A percentile compares a stretch with the other conserved stretches of the same genome.
These are phyloP conservation scores for Pseudomonodictys pantanalensis DNA, from an alignment of 495 filamentous ascomycete species.

Conservation along the genomic window DNA sequence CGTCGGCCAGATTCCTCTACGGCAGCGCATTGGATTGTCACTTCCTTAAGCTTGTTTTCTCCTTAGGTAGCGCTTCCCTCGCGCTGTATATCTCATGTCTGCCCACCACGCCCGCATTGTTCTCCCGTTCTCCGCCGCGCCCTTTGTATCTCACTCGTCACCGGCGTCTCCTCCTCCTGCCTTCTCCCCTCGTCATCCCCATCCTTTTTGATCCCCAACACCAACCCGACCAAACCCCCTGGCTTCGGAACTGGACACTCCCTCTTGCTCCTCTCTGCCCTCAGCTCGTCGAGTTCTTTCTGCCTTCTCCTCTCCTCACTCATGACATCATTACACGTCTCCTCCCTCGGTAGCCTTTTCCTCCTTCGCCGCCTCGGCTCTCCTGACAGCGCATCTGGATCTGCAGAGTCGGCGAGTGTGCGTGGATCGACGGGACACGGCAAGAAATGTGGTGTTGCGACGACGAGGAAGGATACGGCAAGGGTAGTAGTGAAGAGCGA, in stretches of 20 bases:
- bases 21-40: too few species aligned
- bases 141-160: neutral
- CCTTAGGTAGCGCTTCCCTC: too few species aligned
- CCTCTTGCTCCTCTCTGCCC: conserved; percentile 17
- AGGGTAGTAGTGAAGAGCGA: conserved; percentile 95
- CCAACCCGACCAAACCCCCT: conserved; percentile 65
- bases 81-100: too few species aligned
- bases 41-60: too few species aligned
- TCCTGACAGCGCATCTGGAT: conserved; percentile 58
- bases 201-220: conserved; percentile 63
- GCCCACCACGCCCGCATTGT: too few species aligned
- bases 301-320: conserved; percentile 15
- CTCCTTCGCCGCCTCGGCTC: conserved; percentile 41
- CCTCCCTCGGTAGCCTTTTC: conserved; percentile 22
- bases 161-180: conserved; percentile 16
- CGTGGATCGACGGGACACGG: conserved; percentile 82
- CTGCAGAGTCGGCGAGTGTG: conserved; percentile 58
- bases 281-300: conserved; percentile 6
- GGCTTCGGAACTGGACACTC: conserved; percentile 87
- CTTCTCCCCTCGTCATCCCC: conserved; percentile 16
- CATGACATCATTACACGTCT: conserved; percentile 23
- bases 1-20: too few species aligned
- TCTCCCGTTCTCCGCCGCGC: neutral
- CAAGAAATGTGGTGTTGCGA: conserved; percentile 85
- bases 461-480: conserved; percentile 83